Base-by-base conservation (phyloP, 1,284 basidiomycete species). In the Ceratorhiza oryzae-sativae region DNA sequence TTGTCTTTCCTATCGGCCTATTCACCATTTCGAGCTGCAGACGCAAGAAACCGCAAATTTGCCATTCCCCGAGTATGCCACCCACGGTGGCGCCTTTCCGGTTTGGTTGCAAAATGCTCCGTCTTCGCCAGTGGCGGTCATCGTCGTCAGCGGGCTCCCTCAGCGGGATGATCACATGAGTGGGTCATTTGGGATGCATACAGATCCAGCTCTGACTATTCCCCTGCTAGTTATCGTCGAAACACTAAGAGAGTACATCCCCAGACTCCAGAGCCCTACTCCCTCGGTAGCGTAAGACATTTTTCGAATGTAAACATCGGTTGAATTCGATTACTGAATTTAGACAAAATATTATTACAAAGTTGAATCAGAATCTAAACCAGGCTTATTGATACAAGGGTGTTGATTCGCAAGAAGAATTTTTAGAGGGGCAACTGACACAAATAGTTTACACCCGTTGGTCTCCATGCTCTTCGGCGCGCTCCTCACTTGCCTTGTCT, bases 151-250 rank as follows among this genome's bases (percentile, higher is more conserved):
- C n/a, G 81, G 81, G 6, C 76, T 81, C 48, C 78, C 78, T 3
- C 80, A 81, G 71, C 75, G 78, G 27, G 77, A 79, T 59, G 81
- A 81, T 71, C 81, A 81, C 73, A 80, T 81, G 77, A 65, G 75
- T 75, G 56, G 73, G 74, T 67, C 25, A 2, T 42, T 13, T 8
- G 20, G 45, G 51, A 20, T 56, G 36, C 34, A 18, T 20, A 30
- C 25, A 12, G 3, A 12, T 18, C 20, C 34, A 9, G 12, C 34
- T 13, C 45, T 72, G 20, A 71, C 27, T 12, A 36, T 13, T 48
- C 18, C 51, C 15, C 15, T 55, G 42, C 39, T 56, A 75, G 75
- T 75, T 45, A 73, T 75, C 55, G 72, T 75, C 18, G 75, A 75
- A 32, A 58, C 59, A 4, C 71, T 75, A 10, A 39, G 13, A 20